Percentiles rank a stretch among this genome's conserved stretches.
Evolutionary conservation across 83 land plant species (phyloP).

Genomic region (Thuja plicata): DNA sequence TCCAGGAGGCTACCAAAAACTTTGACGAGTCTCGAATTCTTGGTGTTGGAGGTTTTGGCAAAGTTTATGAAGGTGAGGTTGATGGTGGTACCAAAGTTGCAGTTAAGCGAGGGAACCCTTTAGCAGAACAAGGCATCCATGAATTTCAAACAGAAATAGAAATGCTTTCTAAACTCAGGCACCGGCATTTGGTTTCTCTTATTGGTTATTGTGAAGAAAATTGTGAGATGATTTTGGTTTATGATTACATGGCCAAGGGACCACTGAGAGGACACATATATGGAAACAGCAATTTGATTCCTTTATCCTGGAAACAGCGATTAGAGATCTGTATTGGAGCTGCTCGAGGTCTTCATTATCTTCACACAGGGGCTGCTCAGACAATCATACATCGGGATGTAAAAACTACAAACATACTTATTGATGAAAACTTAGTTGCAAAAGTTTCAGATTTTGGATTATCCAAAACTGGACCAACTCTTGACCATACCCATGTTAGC

Average conservation of each 20-base stretch:
- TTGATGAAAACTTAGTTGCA: slow-evolving; percentile 26
- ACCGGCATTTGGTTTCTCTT: slow-evolving; percentile 31
- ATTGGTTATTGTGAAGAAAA: slow-evolving; percentile 40
- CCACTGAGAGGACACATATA: slow-evolving; percentile 22
- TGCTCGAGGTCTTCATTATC: slow-evolving; percentile 26
- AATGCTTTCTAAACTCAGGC: slow-evolving; percentile 36
- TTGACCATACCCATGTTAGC: slow-evolving; percentile 25
- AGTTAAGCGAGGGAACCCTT: slow-evolving; percentile 22
- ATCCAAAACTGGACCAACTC: slow-evolving; percentile 21
- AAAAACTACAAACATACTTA: slow-evolving; percentile 18
- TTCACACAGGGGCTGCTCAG: slow-evolving; percentile 18
- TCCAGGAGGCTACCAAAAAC: slow-evolving; percentile 26
- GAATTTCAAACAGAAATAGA: slow-evolving; percentile 38
- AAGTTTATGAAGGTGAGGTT: slow-evolving; percentile 24
- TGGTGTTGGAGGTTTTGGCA: slow-evolving; percentile 37
- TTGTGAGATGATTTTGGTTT: slow-evolving; percentile 31
- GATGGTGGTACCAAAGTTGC: slow-evolving; percentile 25
- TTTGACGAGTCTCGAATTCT: slow-evolving; percentile 32
- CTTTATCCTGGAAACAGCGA: slow-evolving; percentile 26
- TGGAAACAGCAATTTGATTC: background rate
- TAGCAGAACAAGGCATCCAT: slow-evolving; percentile 18
- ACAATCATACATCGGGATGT: slow-evolving; percentile 20
- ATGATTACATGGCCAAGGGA: slow-evolving; percentile 33
- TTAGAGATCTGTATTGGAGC: slow-evolving; percentile 28
- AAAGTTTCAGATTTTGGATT: slow-evolving; percentile 28